Conservation (phyloP, 169 alveolate genomes). For the Plasmodium chabaudi region DNA sequence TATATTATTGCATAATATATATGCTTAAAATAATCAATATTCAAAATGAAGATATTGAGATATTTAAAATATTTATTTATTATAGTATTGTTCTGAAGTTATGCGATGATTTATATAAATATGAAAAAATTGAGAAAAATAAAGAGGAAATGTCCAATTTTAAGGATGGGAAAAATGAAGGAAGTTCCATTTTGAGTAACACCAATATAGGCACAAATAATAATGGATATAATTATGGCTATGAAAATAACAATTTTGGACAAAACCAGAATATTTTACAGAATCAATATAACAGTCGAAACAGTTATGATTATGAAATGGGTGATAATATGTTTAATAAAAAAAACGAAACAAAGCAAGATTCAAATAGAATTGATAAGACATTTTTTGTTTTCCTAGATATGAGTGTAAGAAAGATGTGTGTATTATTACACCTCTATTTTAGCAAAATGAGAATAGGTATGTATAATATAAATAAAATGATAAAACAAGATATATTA, state of each 20-base stretch:
- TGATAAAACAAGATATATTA: constrained; percentile 38
- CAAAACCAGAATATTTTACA: neutral
- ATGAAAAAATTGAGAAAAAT: constrained; percentile 12
- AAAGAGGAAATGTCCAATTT: neutral
- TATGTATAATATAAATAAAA: constrained; percentile 40
- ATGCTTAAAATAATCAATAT: constrained; percentile 55
- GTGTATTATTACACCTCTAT: constrained; percentile 54
- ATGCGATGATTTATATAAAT: constrained; percentile 43
- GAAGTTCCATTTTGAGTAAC: neutral
- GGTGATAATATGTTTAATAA: neutral
- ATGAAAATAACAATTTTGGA: neutral
- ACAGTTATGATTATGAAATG: neutral
- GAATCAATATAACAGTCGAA: neutral
- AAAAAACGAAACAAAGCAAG: constrained; percentile 1
- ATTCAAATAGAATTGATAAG: constrained; percentile 22
- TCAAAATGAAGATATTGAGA: constrained; percentile 67
- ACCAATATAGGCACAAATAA: too few species aligned
- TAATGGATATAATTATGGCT: neutral
- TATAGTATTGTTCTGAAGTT: constrained; percentile 69
- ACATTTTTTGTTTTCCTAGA: constrained; percentile 59
- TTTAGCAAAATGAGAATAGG: constrained; percentile 67
- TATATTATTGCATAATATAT: constrained; percentile 59
- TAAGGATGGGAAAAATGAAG: neutral
- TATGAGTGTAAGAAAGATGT: constrained; percentile 71
- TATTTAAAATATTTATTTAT: constrained; percentile 66